phyloP scores from a whole-genome alignment of 208 protist species.

The Wallacemonas rigidus region DNA sequence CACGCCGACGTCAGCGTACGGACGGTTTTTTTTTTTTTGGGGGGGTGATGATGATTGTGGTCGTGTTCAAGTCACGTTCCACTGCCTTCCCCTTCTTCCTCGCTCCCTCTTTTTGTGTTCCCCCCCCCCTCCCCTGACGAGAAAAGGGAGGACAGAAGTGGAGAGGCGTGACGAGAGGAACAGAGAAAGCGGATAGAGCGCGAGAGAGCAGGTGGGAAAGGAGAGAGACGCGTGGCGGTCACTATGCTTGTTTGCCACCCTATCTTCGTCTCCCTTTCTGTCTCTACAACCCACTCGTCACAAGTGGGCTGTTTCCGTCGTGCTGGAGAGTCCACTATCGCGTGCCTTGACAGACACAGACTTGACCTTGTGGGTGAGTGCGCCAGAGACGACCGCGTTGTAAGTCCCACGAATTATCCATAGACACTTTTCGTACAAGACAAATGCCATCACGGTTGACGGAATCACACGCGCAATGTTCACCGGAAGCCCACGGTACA shows the following conservation, averaged over 20 bases:
- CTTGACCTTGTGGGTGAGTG: conserved; percentile 2
- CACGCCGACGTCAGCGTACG: too few species aligned
- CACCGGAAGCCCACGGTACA: conserved; percentile 82
- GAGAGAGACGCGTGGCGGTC: neutral
- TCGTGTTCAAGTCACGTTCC: too few species aligned
- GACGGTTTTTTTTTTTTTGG: too few species aligned
- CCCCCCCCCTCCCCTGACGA: too few species aligned
- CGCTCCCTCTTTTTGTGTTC: too few species aligned
- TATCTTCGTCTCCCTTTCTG: neutral
- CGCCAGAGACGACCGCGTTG: conserved; percentile 20
- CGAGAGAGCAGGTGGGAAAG: too few species aligned
- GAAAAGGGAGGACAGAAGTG: too few species aligned
- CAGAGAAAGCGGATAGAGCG: too few species aligned
- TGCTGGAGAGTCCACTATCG: neutral
- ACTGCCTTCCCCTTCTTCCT: too few species aligned
- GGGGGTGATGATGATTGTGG: too few species aligned
- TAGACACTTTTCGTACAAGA: conserved; percentile 83
- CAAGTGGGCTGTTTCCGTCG: neutral
- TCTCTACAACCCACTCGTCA: neutral
- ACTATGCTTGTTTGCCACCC: neutral
- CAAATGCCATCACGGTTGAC: conserved; percentile 74
- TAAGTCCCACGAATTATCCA: conserved; percentile 39
- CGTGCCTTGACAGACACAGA: conserved; percentile 14
- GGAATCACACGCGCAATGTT: conserved; percentile 84
- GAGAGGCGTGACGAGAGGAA: too few species aligned